Base-by-base conservation (phyloP, 257 asterid genomes). In the Petunia secreta region DNA sequence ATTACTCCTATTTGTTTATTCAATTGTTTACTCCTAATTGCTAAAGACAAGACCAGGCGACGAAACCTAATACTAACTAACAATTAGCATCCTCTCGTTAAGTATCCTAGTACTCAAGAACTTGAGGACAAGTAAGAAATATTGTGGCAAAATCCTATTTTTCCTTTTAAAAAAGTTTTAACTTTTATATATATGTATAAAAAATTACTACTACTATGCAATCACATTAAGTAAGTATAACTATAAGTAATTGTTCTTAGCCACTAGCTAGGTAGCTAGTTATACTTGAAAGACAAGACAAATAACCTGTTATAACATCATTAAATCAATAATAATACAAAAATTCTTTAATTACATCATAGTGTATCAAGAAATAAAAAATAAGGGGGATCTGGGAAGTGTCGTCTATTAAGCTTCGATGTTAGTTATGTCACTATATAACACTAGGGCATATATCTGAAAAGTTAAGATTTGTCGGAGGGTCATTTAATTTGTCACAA, bases 401-500 rank as follows among this genome's bases (percentile, higher is more conserved):
- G n/a, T 43, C 39, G n/a, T 67, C 75, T 68, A 68, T 68, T 66
- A 43, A 41, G 8, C 53, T 67, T 67, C 39, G 75, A 67, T 41
- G 38, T 2, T 37, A 34, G 79, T 34, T n/a, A 37, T 75, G 50
- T 75, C 46, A 16, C n/a, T 37, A 8, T 15, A 75, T 75, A 55
- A 55, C 25, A 25, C 52, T 37, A 37, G 79, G 66, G 79, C 52
- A 75, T 37, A 54, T 38, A 15, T 55, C 25, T 25, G 25, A 6
- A 8, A 40, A 8, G 43, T 36, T n/a, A 48, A 71, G 2, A 71
- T 36, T 75, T 36, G 25, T 25, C 25, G 25, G 25, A 25, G 25
- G 25, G 25, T 25, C 25, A 25, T 25, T 25, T 25, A 25, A 25
- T 25, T 25, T 25, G 76, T 68, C 58, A 68, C 76, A 1, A 46